Evolutionary conservation across 495 filamentous ascomycete genomes (phyloP).

Genomic region (Aspergillus saccharolyticus): DNA sequence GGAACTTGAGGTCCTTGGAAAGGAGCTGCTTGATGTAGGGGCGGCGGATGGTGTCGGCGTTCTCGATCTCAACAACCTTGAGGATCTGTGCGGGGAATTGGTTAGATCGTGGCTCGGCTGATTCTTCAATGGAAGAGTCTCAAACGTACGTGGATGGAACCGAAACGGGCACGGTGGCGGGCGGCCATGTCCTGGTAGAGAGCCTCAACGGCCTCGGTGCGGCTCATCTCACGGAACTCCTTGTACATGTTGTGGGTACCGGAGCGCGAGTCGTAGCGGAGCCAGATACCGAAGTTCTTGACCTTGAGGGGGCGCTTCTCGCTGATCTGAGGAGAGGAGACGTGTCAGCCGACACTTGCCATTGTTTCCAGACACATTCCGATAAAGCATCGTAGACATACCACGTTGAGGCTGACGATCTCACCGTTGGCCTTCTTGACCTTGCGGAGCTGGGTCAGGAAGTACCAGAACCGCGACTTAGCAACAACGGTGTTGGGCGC

Average conservation of each 20-base stretch:
- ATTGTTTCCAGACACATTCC: constrained; percentile 3
- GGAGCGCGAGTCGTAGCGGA: constrained; percentile 99
- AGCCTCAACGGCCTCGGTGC: constrained; percentile 88
- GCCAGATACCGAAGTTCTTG: constrained; percentile 99
- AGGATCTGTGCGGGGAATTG: constrained; percentile 72
- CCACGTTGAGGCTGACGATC: constrained; percentile 94
- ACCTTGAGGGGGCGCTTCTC: constrained; percentile 98
- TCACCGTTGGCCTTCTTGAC: constrained; percentile 99
- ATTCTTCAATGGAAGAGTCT: background rate
- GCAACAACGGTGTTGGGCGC: constrained; percentile 95
- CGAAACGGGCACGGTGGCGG: constrained; percentile 94
- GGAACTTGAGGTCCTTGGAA: constrained; percentile 92
- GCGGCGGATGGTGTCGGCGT: constrained; percentile 85
- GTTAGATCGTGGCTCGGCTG: constrained; percentile 4
- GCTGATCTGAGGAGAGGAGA: constrained; percentile 59
- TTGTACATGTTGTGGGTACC: constrained; percentile 99
- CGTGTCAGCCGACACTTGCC: constrained; percentile 16
- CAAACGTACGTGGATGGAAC: constrained; percentile 87
- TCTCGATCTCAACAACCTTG: constrained; percentile 94
- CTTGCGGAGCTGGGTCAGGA: constrained; percentile 96
- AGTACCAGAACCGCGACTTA: constrained; percentile 99
- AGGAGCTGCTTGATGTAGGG: constrained; percentile 99
- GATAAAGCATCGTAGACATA: constrained; percentile 44
- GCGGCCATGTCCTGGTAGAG: constrained; percentile 99
- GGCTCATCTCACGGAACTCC: constrained; percentile 98